A percentile compares a stretch with the other conserved stretches of the same genome.
These are phyloP conservation scores for Marasmius sp. DNA, from an alignment of 1,284 basidiomycete genomes.

Conservation along the genomic window DNA sequence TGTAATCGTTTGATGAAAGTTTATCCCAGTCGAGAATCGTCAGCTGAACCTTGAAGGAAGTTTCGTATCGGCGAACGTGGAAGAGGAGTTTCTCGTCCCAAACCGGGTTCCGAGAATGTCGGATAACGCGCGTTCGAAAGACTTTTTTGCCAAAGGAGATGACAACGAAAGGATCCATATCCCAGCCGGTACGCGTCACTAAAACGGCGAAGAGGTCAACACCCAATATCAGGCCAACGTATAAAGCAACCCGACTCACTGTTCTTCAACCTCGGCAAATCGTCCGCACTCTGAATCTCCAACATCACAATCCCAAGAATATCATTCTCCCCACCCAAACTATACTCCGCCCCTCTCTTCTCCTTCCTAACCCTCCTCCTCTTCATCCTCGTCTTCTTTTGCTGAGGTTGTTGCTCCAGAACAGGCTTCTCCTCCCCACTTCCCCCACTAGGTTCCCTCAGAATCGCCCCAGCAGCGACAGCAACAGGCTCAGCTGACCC, in stretches of 20 bases:
- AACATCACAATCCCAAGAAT: constrained; percentile 94
- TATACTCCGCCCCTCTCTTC: constrained; percentile 42
- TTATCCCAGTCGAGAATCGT: constrained; percentile 95
- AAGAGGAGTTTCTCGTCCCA: constrained; percentile 98
- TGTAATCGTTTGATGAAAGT: constrained; percentile 83
- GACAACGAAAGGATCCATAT: constrained; percentile 98
- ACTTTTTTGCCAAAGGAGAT: constrained; percentile 97
- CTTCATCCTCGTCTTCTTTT: constrained; percentile 7
- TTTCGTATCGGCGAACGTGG: constrained; percentile 90
- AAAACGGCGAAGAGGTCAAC: constrained; percentile 2
- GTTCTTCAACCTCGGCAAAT: constrained; percentile 87
- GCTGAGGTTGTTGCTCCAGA: constrained; percentile 1
- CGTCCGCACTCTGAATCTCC: constrained; percentile 67
- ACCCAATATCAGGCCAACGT: neutral
- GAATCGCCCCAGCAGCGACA: neutral
- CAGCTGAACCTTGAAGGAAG: constrained; percentile 74
- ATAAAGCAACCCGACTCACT: constrained; percentile 49
- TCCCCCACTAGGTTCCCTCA: neutral
- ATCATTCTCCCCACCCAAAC: constrained; percentile 70
- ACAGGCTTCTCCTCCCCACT: neutral
- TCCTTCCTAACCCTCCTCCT: constrained; percentile 17
- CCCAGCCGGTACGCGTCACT: constrained; percentile 87
- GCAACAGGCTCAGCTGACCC: neutral
- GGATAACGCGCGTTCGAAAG: constrained; percentile 88
- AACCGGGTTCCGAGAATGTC: constrained; percentile 85